Conservation (phyloP, 2,329 filamentous ascomycete species). For the Alternaria incomplexa region DNA sequence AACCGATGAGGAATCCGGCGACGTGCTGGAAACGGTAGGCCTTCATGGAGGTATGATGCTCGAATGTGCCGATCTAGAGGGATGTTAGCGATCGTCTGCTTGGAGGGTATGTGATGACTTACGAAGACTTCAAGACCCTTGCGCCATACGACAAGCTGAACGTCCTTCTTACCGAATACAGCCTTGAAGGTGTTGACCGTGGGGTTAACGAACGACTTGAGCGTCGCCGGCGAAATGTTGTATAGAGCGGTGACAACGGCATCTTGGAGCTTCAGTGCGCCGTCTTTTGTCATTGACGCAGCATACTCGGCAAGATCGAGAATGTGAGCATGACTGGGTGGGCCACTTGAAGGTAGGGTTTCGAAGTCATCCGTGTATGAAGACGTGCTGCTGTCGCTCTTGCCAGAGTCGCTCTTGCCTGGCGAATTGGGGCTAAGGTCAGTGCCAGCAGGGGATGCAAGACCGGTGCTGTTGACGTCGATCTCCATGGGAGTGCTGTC, state of each 20-base stretch:
- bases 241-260: conserved; percentile 22
- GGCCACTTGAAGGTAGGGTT: conserved; percentile 3
- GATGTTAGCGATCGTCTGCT: neutral
- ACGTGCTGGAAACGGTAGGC: conserved; percentile 20
- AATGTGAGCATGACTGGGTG: conserved; percentile 5
- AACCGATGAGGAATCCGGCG: conserved; percentile 23
- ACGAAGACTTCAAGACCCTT: conserved; percentile 27
- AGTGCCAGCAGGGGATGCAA: fast-evolving
- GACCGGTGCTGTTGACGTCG: neutral
- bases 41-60: conserved; percentile 16
- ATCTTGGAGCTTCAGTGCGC: conserved; percentile 17
- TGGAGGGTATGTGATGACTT: neutral
- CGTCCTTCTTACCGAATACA: conserved; percentile 14
- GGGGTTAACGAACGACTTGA: conserved; percentile 16
- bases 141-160: conserved; percentile 26
- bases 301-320: conserved; percentile 12
- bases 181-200: conserved; percentile 21
- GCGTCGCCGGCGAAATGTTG: conserved; percentile 3
- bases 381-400: neutral
- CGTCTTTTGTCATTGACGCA: neutral
- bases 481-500: conserved; percentile 2
- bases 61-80: conserved; percentile 18
- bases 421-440: neutral
- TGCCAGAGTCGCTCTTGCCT: neutral
- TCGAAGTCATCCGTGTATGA: conserved; percentile 12